Evolutionary conservation across 129 eudicot genomes (phyloP).

Genomic region (Tanacetum coccineum): DNA sequence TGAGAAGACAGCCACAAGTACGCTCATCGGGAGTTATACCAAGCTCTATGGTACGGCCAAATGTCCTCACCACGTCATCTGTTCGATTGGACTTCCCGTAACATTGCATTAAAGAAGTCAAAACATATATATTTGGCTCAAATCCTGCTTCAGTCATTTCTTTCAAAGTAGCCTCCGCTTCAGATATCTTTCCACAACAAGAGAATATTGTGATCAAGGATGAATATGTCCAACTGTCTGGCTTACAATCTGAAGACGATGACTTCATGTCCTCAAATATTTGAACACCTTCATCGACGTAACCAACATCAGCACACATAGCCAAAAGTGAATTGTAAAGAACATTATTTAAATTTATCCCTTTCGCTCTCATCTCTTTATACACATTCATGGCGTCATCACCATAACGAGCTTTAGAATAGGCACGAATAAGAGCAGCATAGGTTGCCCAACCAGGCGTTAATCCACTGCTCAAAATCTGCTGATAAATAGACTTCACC

Average conservation of each 20-base stretch:
- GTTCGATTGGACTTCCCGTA: constrained; percentile 76
- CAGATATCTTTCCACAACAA: constrained; percentile 65
- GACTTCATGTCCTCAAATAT: constrained; percentile 74
- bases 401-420: constrained; percentile 68
- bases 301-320: constrained; percentile 82
- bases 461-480: constrained; percentile 53
- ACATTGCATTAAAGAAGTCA: constrained; percentile 84
- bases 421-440: constrained; percentile 68
- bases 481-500: constrained; percentile 67
- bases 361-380: constrained; percentile 75
- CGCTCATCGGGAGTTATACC: constrained; percentile 80
- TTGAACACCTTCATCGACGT: constrained; percentile 60
- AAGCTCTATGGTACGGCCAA: constrained; percentile 47
- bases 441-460: constrained; percentile 75
- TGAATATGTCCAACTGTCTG: constrained; percentile 80
- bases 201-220: constrained; percentile 71
- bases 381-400: constrained; percentile 74
- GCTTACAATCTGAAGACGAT: constrained; percentile 41
- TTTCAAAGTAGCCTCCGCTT: constrained; percentile 53
- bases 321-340: constrained; percentile 77
- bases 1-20: constrained; percentile 77
- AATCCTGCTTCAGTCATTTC: constrained; percentile 83
- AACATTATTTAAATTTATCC: constrained; percentile 52
- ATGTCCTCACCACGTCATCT: constrained; percentile 72
- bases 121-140: constrained; percentile 61